Base-by-base conservation (phyloP, 306 rosid genomes). In the Argentina anserina region DNA sequence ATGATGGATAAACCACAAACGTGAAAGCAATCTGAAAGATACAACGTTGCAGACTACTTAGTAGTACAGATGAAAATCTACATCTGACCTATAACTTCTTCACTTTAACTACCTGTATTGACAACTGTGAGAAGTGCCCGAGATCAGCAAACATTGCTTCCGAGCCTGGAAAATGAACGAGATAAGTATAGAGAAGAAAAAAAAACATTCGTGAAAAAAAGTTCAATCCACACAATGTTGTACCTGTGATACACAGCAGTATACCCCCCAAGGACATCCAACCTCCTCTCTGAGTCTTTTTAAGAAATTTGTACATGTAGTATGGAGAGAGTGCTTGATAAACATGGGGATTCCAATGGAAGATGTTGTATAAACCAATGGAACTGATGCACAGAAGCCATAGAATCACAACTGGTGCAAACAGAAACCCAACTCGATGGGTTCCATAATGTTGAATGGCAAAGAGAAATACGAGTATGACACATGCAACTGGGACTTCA, bases 101-200 rank as follows among this genome's bases (percentile, higher is more conserved):
- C 61, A 41, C 72, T 63, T 5, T 21, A 9, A n/a, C 42, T 55
- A 84, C 87, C 87, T 84, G 58, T 66, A 84, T 84, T 46, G 87
- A 84, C 31, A 71, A 67, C 76, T 91, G 98, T 65, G 94, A 81
- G 74, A 93, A 93, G 84, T 93, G 98, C 60, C 98, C 98, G 34
- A 93, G 88, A 78, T 93, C 96, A 74, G 98, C 98, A 81, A 78
- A 93, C 98, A 93, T 93, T 62, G 98, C 97, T 90, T 93, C 98
- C 5, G 98, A 90, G 73, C 98, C 98, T 93, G 89, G 61, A 83
- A 70, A 25, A 63, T 41, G 67, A 18, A 65, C 20, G 73, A 45
- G 7, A 72, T 65, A 61, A 58, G 42, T 77, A 85, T 26, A 76
- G 74, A 82, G 63, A 81, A 62, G 72, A n/a, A 53, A 60, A 40